Conservation (phyloP, 176 grass and related monocot species). For the Oryza meyeriana region DNA sequence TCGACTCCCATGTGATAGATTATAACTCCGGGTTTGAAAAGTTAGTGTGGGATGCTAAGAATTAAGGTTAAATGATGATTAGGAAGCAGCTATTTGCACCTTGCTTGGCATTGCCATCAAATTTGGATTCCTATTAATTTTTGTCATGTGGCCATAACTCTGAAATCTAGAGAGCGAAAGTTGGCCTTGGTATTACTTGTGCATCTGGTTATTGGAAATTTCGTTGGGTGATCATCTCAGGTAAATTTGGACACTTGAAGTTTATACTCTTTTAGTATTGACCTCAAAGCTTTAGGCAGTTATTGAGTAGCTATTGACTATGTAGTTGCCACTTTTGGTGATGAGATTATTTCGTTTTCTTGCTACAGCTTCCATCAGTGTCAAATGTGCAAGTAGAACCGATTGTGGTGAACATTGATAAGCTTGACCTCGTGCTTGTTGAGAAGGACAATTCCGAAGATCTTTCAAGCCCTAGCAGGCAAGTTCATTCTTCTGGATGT, state of each 20-base stretch:
- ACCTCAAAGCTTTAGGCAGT: neutral
- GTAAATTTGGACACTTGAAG: neutral
- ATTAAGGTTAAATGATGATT: neutral
- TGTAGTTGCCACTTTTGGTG: neutral
- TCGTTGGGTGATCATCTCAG: neutral
- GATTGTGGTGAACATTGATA: constrained; percentile 87
- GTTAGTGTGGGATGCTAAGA: neutral
- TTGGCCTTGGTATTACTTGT: neutral
- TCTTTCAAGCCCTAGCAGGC: constrained; percentile 71
- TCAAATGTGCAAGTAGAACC: constrained; percentile 99
- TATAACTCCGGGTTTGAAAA: neutral
- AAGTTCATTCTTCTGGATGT: constrained; percentile 7
- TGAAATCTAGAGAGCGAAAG: neutral
- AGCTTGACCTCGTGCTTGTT: constrained; percentile 85
- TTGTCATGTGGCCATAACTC: neutral
- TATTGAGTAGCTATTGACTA: neutral
- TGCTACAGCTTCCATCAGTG: constrained; percentile 78
- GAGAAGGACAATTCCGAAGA: constrained; percentile 79
- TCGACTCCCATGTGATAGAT: neutral
- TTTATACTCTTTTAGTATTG: neutral
- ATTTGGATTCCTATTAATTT: neutral
- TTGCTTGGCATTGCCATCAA: neutral
- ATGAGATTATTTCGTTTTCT: neutral
- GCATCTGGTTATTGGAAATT: neutral
- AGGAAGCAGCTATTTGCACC: neutral